A percentile compares a stretch with the other conserved stretches of the same genome.
Evolutionary conservation across 148 eudicot genomes (phyloP).

Genomic region (Drosera capensis): DNA sequence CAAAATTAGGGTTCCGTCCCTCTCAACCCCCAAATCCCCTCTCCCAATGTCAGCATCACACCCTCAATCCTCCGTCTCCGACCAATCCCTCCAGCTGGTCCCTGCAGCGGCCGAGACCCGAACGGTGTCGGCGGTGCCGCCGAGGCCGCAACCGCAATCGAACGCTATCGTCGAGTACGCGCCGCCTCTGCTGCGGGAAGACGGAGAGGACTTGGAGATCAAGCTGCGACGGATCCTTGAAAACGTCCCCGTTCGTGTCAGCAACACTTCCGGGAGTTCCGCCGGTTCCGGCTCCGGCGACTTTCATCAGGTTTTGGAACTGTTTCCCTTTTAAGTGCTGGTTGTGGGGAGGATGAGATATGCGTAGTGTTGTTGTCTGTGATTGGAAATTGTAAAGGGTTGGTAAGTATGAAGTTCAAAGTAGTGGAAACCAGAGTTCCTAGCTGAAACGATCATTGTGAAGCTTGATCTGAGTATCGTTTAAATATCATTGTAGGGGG

Average conservation of each 20-base stretch:
- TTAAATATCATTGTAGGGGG: no score
- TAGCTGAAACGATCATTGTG: no score
- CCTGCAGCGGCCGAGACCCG: constrained; percentile 23
- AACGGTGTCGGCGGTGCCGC: constrained; percentile 25
- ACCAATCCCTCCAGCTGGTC: no score
- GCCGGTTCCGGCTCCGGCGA: constrained; percentile 99
- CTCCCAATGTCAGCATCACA: no score
- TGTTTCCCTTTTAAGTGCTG: not conserved
- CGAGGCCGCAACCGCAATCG: constrained; percentile 34
- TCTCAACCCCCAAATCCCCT: no score
- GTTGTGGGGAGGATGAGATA: no score
- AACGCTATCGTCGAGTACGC: constrained; percentile 65
- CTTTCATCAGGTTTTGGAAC: constrained; percentile 65
- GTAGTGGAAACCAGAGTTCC: no score
- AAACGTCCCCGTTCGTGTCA: constrained; percentile 85
- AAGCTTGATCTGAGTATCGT: no score
- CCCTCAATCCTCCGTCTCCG: no score
- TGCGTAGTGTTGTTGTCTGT: not conserved
- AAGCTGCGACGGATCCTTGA: constrained; percentile 83
- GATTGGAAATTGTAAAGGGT: no score
- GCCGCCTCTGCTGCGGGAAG: constrained; percentile 39
- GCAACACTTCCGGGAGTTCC: constrained; percentile 90
- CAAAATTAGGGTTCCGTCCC: no score
- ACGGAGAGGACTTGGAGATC: constrained; percentile 83
- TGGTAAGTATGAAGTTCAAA: no score